Percentiles rank a stretch among this genome's conserved stretches.
phyloP scores from a whole-genome alignment of 2,329 filamentous ascomycete genomes.

The Cordyceps sp. region DNA sequence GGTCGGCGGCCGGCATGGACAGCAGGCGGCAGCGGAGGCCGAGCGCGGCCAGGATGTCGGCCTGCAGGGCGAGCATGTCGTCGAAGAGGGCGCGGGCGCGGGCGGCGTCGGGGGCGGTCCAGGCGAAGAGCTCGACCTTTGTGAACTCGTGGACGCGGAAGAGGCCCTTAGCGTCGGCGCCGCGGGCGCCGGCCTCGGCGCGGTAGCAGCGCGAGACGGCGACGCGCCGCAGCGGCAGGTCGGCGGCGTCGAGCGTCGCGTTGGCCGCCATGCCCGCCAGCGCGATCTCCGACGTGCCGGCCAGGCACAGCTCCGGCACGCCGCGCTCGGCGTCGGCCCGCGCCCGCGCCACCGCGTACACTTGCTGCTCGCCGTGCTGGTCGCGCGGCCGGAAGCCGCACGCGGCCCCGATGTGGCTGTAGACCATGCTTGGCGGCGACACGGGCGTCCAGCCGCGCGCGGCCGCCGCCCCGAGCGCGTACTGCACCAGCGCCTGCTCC shows the following conservation, averaged over 20 bases:
- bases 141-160: conserved; percentile 98
- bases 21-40: conserved; percentile 75
- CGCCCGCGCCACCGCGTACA: conserved; percentile 62
- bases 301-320: conserved; percentile 57
- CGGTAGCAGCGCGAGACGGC: conserved; percentile 88
- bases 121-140: conserved; percentile 95
- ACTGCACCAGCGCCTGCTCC: conserved; percentile 87
- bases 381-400: conserved; percentile 94
- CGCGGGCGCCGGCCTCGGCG: conserved; percentile 81
- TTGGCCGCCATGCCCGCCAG: conserved; percentile 81
- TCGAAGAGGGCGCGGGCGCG: conserved; percentile 48
- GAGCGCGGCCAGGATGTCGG: conserved; percentile 61
- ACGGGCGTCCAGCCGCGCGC: conserved; percentile 64
- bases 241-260: conserved; percentile 41
- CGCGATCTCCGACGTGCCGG: conserved; percentile 88
- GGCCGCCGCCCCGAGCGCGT: conserved; percentile 59
- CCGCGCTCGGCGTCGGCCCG: conserved; percentile 41
- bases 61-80: conserved; percentile 78
- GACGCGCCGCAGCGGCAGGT: conserved; percentile 64
- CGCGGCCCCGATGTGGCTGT: conserved; percentile 74
- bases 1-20: conserved; percentile 79
- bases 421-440: conserved; percentile 77
- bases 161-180: conserved; percentile 80
- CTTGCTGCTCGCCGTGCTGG: conserved; percentile 77
- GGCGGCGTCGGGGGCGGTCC: conserved; percentile 46